These are phyloP conservation scores for Petrea volubilis DNA, from an alignment of 257 asterid genomes.

Conservation along the genomic window DNA sequence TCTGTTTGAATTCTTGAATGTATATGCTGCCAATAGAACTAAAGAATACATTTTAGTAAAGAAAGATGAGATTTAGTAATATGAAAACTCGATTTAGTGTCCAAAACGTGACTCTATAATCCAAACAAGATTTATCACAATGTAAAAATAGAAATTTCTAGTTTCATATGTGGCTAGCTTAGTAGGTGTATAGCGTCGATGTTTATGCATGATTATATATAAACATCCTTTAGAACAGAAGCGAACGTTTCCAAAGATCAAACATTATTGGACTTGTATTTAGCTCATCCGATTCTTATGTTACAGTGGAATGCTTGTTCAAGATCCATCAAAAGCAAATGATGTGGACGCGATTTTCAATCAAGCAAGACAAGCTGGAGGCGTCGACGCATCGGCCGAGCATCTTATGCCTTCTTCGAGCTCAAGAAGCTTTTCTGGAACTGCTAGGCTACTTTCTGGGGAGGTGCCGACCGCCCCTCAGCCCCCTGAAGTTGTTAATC, in stretches of 20 bases:
- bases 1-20: not conserved
- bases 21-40: not conserved
- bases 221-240: not conserved
- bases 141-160: no score
- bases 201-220: not conserved
- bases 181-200: no score
- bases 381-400: constrained; percentile 53
- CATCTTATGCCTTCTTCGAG: constrained; percentile 59
- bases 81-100: not conserved
- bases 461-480: constrained; percentile 56
- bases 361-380: constrained; percentile 72
- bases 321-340: constrained; percentile 60
- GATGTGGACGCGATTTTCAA: constrained; percentile 65
- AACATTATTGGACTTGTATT: not conserved
- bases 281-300: constrained; percentile 12
- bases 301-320: constrained; percentile 85
- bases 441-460: constrained; percentile 75
- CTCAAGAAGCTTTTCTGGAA: constrained; percentile 74
- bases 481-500: constrained; percentile 54
- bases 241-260: not conserved
- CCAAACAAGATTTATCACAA: not conserved
- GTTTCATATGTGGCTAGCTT: no score
- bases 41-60: not conserved
- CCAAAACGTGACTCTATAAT: not conserved
- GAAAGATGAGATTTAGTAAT: not conserved